Percentiles rank a stretch among this genome's conserved stretches.
These are phyloP conservation scores for Tricholoma sp. DNA, from an alignment of 768 basidiomycete species.

Conservation along the genomic window DNA sequence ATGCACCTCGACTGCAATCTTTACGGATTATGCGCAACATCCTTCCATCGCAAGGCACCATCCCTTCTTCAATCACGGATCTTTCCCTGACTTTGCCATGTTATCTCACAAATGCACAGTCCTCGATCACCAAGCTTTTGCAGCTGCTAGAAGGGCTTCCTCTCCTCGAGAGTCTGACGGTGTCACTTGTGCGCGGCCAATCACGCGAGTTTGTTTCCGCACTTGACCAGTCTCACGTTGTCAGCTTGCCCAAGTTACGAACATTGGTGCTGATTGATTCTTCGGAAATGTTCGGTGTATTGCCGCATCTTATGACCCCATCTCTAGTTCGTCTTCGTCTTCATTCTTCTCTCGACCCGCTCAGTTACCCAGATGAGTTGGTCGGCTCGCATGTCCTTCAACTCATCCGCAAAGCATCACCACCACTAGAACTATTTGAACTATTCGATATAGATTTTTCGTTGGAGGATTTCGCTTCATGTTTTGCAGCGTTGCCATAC, in stretches of 20 bases:
- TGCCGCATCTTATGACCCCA: slow-evolving; percentile 27
- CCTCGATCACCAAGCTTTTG: slow-evolving; percentile 22
- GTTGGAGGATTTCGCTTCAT: slow-evolving; percentile 16
- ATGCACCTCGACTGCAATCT: slow-evolving; percentile 29
- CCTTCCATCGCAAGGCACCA: slow-evolving; percentile 26
- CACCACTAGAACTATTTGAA: slow-evolving; percentile 24
- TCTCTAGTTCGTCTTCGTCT: slow-evolving; percentile 33
- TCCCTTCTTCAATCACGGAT: slow-evolving; percentile 29
- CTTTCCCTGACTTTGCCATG: slow-evolving; percentile 28
- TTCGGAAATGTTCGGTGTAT: slow-evolving; percentile 23
- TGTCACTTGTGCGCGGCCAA: slow-evolving; percentile 31
- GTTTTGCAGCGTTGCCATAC: slow-evolving; percentile 26
- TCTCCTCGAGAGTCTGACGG: slow-evolving; percentile 33
- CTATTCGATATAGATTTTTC: slow-evolving; percentile 22
- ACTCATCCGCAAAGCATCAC: slow-evolving; percentile 19
- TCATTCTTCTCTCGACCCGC: slow-evolving; percentile 30
- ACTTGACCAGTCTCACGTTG: slow-evolving; percentile 9
- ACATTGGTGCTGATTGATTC: slow-evolving; percentile 25
- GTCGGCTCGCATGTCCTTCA: slow-evolving; percentile 18
- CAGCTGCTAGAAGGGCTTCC: slow-evolving; percentile 33
- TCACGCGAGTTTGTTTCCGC: slow-evolving; percentile 20
- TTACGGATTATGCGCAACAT: slow-evolving; percentile 29
- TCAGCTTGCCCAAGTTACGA: slow-evolving; percentile 19
- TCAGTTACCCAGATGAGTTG: slow-evolving; percentile 26
- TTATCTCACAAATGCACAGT: slow-evolving; percentile 12